Conservation (phyloP, 768 basidiomycete species). For the Panus rudis region DNA sequence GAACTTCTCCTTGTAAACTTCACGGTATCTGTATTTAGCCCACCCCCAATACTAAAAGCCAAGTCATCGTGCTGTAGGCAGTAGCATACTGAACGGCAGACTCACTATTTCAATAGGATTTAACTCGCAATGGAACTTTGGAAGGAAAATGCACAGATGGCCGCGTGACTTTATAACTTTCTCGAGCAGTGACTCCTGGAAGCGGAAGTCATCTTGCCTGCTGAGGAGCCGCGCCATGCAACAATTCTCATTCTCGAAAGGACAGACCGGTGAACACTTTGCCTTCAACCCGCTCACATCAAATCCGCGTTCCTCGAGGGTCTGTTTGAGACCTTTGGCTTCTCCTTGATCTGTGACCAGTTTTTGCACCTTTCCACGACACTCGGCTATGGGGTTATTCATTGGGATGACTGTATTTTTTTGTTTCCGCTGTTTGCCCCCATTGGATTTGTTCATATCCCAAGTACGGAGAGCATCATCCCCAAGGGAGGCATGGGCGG, state of each 20-base stretch:
- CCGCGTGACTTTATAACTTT: slow-evolving; percentile 23
- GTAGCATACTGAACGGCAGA: too few species aligned
- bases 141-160: slow-evolving; percentile 33
- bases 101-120: slow-evolving; percentile 41
- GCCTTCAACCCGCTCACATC: slow-evolving; percentile 23
- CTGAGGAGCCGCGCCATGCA: slow-evolving; percentile 32
- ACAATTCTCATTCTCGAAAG: slow-evolving; percentile 25
- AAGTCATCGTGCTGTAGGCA: neutral
- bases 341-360: slow-evolving; percentile 31
- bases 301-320: slow-evolving; percentile 35
- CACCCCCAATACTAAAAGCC: slow-evolving; percentile 26
- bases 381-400: slow-evolving; percentile 23
- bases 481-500: slow-evolving; percentile 25
- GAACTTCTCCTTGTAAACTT: slow-evolving; percentile 27
- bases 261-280: slow-evolving; percentile 33
- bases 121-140: slow-evolving; percentile 41
- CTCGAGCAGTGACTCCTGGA: slow-evolving; percentile 30
- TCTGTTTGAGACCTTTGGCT: slow-evolving; percentile 29
- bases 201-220: slow-evolving; percentile 33
- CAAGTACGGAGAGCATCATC: too few species aligned
- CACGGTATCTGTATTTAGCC: slow-evolving; percentile 28
- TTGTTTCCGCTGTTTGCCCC: slow-evolving; percentile 18
- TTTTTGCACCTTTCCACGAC: slow-evolving; percentile 25
- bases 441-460: slow-evolving; percentile 20
- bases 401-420: slow-evolving; percentile 27